Evolutionary conservation across 139 green algal species (phyloP).

Genomic region (Diplosphaera chodatii): DNA sequence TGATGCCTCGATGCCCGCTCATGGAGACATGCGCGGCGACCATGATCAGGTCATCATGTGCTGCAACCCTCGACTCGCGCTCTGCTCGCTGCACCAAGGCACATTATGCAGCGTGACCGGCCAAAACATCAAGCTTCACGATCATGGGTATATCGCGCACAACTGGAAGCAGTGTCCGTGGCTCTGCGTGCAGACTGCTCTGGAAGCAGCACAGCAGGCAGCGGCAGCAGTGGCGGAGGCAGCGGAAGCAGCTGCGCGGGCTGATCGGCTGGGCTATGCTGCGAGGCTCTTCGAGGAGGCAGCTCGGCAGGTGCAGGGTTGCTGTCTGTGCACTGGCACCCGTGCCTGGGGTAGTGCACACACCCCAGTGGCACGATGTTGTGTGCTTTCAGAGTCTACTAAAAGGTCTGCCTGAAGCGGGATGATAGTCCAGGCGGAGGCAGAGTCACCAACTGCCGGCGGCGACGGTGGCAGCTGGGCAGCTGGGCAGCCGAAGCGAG

Average conservation of each 20-base stretch:
- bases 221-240: slow-evolving; percentile 6
- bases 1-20: too few relatives aligned
- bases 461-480: slow-evolving; percentile 31
- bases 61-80: background rate
- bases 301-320: background rate
- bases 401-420: too few relatives aligned
- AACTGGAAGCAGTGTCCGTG: too few relatives aligned
- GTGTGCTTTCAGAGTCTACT: too few relatives aligned
- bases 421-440: background rate
- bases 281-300: slow-evolving; percentile 4
- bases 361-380: too few relatives aligned
- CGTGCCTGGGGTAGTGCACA: too few relatives aligned
- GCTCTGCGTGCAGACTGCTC: slow-evolving; percentile 11
- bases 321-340: too few relatives aligned
- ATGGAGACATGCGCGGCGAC: background rate
- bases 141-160: background rate
- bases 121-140: background rate
- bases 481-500: slow-evolving; percentile 24
- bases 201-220: slow-evolving; percentile 4
- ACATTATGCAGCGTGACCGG: background rate
- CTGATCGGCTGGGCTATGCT: slow-evolving; percentile 1
- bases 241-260: slow-evolving; percentile 9
- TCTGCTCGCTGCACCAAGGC: too few relatives aligned
- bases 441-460: slow-evolving; percentile 8
- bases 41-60: background rate